These are phyloP conservation scores for Sequoia sempervirens DNA, from an alignment of 75 land plant genomes.

Conservation along the genomic window DNA sequence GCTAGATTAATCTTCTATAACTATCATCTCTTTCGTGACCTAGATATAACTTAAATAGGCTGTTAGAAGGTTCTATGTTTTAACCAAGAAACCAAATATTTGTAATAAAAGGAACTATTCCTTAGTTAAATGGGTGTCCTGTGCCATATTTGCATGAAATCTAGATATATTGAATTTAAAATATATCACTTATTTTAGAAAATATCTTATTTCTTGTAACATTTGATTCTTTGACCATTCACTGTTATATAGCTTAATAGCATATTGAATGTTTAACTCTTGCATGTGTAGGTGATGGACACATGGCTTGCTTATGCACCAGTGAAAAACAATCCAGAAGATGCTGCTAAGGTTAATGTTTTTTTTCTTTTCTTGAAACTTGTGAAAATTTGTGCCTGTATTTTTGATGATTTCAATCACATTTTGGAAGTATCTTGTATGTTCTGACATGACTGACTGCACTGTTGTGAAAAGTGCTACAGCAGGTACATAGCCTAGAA, in stretches of 20 bases:
- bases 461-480: background rate
- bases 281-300: conserved; percentile 71
- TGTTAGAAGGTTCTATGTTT: background rate
- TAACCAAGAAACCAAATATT: background rate
- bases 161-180: background rate
- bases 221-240: background rate
- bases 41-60: background rate
- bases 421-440: background rate
- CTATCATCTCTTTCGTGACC: background rate
- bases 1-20: background rate
- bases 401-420: background rate
- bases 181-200: background rate
- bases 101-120: background rate
- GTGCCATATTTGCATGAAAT: background rate
- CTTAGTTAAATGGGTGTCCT: background rate
- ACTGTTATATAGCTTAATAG: background rate
- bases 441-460: background rate
- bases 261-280: background rate
- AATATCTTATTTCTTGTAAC: background rate
- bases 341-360: conserved; percentile 84
- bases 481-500: background rate
- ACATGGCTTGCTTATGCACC: conserved; percentile 98
- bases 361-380: background rate
- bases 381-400: background rate
- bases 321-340: conserved; percentile 96